Base-by-base conservation (phyloP, 805 yeast genomes). In the Zygoascus flipseniorum region DNA sequence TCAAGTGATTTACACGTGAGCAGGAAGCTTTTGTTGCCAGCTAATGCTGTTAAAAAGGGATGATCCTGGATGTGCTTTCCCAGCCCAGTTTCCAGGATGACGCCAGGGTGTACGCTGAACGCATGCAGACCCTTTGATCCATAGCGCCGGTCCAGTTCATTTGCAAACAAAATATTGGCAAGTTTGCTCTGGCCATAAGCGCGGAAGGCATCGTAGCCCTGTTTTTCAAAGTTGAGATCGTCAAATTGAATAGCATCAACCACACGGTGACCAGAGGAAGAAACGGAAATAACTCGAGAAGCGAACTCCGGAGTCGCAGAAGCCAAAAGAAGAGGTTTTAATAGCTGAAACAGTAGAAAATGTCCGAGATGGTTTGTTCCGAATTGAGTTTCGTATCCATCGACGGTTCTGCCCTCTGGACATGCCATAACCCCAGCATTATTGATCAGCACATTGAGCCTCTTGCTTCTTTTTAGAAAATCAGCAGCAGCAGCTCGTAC, bases 281-380 rank as follows among this genome's bases (percentile, higher is more conserved):
- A 50, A 52, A 31, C 19, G 14, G 47, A 23, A 23, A 23, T 23
- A 6, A 23, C 28, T 23, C 28, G 28, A 23, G 28, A 23, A 23
- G 28, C 28, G 6, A 23, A 23, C 6, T 23, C 28, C 3, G 28
- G 28, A 23, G 28, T 23, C 28, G 28, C 28, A 23, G 28, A 23
- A 6, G 28, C 3, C 28, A 23, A 6, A 3, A 37, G 18, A 8
- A 37, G 48, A 56, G 19, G 35, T 45, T 13, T 52, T 52, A 56
- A 20, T 14, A 43, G 56, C 9, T 83, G 77, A 0, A 92, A 81
- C 39, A 88, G 71, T 18, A 88, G 69, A 56, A 86, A 86, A 52
- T 86, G 95, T 0, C 93, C 78, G 9, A 88, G 70, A 64, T 82
- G 88, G 63, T 86, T 86, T 1, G 89, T 83, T 62, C 85, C 95